A percentile compares a stretch with the other conserved stretches of the same genome.
Evolutionary conservation across 768 basidiomycete genomes (phyloP).

Genomic region (Austroboletus festivus): DNA sequence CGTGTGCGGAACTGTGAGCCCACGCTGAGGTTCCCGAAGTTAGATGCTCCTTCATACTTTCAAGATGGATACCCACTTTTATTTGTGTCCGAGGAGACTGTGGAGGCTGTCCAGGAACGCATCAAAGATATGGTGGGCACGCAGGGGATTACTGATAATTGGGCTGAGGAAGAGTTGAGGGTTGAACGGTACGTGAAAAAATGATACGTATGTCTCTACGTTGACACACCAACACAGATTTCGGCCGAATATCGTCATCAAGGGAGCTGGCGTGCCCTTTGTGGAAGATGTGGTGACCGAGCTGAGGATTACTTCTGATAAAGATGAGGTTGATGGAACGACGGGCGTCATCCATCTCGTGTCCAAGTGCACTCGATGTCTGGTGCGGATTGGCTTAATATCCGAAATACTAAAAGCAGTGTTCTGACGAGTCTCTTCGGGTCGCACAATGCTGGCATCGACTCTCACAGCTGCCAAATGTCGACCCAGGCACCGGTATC

Average conservation of each 20-base stretch:
- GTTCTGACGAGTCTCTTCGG: conserved; percentile 1
- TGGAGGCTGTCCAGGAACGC: conserved; percentile 47
- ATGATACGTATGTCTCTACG: background rate
- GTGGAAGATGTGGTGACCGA: conserved; percentile 70
- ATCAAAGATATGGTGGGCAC: conserved; percentile 44
- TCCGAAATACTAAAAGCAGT: conserved; percentile 3
- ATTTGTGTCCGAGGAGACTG: conserved; percentile 65
- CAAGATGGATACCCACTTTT: conserved; percentile 74
- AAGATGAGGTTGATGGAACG: conserved; percentile 15
- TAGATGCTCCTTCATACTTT: conserved; percentile 54
- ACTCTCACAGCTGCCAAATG: conserved; percentile 62
- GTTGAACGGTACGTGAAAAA: conserved; percentile 54
- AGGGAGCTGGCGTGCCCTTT: conserved; percentile 62
- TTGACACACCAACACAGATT: conserved; percentile 44
- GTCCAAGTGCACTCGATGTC: conserved; percentile 66
- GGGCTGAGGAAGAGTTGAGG: conserved; percentile 47
- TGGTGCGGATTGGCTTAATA: conserved; percentile 45
- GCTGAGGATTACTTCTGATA: conserved; percentile 46
- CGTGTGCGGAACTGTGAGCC: conserved; percentile 47
- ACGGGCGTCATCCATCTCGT: conserved; percentile 50
- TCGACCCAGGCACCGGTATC: conserved; percentile 59
- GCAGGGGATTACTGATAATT: conserved; percentile 48
- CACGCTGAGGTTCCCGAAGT: conserved; percentile 53
- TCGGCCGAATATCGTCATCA: conserved; percentile 71
- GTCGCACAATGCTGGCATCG: background rate